Conservation (phyloP, 345 rosid species). For the Cardamine occulta region DNA sequence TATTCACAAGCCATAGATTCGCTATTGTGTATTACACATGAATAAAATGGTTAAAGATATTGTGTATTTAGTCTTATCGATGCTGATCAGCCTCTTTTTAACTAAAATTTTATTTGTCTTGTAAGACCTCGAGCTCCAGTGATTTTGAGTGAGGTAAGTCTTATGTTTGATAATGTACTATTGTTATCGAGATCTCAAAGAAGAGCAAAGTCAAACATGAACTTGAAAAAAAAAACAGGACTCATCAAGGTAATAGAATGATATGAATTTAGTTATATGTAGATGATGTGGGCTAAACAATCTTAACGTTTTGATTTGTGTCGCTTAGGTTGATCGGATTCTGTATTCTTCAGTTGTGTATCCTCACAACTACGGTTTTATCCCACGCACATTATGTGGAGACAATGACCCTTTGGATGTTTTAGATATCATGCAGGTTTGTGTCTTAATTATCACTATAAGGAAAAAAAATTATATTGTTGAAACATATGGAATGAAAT, state of each 20-base stretch:
- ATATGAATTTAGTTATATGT: not conserved
- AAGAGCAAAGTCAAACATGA: slow-evolving; percentile 99
- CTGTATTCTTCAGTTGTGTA: slow-evolving; percentile 98
- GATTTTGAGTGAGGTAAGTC: slow-evolving; percentile 73
- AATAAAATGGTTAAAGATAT: too few relatives aligned
- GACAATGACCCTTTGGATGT: slow-evolving; percentile 98
- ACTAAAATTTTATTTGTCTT: not conserved
- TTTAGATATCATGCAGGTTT: slow-evolving; percentile 95
- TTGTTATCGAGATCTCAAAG: slow-evolving; percentile 86
- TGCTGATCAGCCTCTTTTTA: slow-evolving; percentile 17
- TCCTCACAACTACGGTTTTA: slow-evolving; percentile 98
- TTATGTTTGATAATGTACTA: slow-evolving; percentile 2
- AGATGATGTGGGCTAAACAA: not conserved
- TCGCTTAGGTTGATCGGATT: slow-evolving; percentile 79
- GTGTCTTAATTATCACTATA: not conserved
- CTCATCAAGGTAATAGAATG: slow-evolving; percentile 73
- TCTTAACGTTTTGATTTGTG: not conserved
- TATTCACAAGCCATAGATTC: too few relatives aligned
- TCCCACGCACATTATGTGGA: slow-evolving; percentile 95
- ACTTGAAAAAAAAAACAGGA: slow-evolving; percentile 94
- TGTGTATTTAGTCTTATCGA: not conserved
- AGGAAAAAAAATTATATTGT: not conserved
- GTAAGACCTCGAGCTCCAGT: slow-evolving; percentile 95
- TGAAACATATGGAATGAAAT: too few relatives aligned
- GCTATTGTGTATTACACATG: too few relatives aligned